These are phyloP conservation scores for Backusella mclennaniae DNA, from an alignment of 192 early-diverging fungal species.

Conservation along the genomic window DNA sequence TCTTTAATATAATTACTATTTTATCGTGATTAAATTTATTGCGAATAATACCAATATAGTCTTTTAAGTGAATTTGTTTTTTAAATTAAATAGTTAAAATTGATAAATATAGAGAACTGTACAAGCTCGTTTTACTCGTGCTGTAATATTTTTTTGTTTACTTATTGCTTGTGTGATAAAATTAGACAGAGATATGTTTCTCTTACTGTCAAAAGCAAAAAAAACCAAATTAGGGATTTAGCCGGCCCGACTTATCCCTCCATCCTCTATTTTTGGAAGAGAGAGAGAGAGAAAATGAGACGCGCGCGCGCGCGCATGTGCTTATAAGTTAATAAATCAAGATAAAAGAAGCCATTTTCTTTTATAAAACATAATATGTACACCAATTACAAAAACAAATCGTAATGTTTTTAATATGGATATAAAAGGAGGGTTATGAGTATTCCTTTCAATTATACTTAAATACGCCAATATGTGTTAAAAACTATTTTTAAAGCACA, in stretches of 20 bases:
- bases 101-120: not conserved
- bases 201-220: not conserved
- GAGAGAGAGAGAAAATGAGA: not conserved
- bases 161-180: not conserved
- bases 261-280: not conserved
- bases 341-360: not conserved
- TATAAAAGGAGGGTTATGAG: not conserved
- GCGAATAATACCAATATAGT: not conserved
- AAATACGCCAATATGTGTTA: not conserved
- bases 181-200: not conserved
- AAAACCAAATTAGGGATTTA: not conserved
- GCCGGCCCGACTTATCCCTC: not conserved
- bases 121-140: not conserved
- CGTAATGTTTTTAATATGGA: not conserved
- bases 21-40: slow-evolving; percentile 3
- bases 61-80: not conserved
- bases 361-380: not conserved
- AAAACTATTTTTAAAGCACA: not conserved
- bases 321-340: not conserved
- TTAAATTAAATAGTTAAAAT: slow-evolving; percentile 9
- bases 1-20: not conserved
- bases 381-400: not conserved
- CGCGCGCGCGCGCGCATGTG: not conserved
- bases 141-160: slow-evolving; percentile 4
- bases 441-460: not conserved